Conservation (phyloP, 2,329 filamentous ascomycete species). For the Venturia nashicola region DNA sequence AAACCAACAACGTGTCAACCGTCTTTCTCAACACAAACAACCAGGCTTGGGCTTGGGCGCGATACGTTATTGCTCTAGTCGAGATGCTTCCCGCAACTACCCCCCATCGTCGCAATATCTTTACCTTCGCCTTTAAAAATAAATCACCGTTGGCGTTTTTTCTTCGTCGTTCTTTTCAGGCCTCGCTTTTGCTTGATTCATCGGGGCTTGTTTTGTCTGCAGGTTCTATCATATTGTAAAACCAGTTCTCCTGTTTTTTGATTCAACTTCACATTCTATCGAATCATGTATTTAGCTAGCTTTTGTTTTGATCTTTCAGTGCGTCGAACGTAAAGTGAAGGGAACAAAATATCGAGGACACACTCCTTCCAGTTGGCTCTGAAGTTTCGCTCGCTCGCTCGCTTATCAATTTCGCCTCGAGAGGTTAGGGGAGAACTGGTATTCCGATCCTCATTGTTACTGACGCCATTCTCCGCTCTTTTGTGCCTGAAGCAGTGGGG, state of each 20-base stretch:
- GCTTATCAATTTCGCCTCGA: not conserved
- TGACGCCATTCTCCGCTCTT: not conserved
- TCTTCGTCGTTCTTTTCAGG: not conserved
- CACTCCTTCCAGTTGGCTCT: not conserved
- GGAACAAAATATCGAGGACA: not conserved
- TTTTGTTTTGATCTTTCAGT: not conserved
- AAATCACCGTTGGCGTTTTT: not conserved
- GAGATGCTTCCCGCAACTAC: not conserved
- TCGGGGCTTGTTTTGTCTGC: not conserved
- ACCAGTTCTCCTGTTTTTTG: not conserved
- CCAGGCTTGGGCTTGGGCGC: not conserved
- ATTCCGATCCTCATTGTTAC: not conserved
- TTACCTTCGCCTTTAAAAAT: not conserved
- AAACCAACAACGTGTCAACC: not conserved
- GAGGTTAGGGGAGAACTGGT: not conserved
- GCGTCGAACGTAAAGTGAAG: not conserved
- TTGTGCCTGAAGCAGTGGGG: not conserved
- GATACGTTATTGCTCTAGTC: no score
- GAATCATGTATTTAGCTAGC: not conserved
- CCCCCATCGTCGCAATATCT: not conserved
- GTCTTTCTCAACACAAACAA: not conserved
- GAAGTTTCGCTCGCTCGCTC: not conserved
- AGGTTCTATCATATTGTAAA: conserved; percentile 1
- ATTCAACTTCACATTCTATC: not conserved
- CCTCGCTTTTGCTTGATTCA: not conserved